phyloP scores from a whole-genome alignment of 768 basidiomycete species.

The Tephrocybe sp. region DNA sequence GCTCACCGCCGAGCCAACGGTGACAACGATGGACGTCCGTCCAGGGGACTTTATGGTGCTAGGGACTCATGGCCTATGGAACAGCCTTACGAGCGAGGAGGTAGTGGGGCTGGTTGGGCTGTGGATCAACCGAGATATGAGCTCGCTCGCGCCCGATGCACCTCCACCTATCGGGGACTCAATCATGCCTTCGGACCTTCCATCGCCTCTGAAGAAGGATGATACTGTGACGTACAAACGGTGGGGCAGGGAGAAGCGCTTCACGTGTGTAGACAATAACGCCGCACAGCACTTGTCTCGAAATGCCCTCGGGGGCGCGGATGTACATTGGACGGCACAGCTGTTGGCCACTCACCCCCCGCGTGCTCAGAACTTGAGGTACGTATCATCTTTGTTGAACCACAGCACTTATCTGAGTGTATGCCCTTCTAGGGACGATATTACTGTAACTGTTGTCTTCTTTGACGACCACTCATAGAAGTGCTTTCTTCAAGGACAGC shows the following conservation, averaged over 20 bases:
- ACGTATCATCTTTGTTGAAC: constrained; percentile 7
- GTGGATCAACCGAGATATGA: constrained; percentile 34
- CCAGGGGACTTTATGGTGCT: constrained; percentile 55
- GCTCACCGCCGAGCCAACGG: constrained; percentile 35
- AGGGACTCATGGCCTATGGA: constrained; percentile 53
- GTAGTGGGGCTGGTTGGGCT: constrained; percentile 52
- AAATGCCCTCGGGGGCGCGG: constrained; percentile 52
- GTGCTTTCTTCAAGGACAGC: no score
- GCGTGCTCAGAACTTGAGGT: constrained; percentile 35
- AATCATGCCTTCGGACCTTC: constrained; percentile 24
- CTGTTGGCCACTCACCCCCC: constrained; percentile 37
- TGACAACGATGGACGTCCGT: constrained; percentile 40
- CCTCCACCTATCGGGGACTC: background rate
- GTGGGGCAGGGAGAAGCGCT: constrained; percentile 38
- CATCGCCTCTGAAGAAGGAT: constrained; percentile 28
- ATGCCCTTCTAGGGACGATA: constrained; percentile 6
- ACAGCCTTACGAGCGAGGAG: constrained; percentile 53
- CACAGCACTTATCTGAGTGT: background rate
- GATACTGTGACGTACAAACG: constrained; percentile 34
- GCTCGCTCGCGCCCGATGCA: background rate
- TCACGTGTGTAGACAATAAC: constrained; percentile 41
- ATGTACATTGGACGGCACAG: constrained; percentile 36
- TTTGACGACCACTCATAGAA: background rate
- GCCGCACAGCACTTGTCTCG: constrained; percentile 45
- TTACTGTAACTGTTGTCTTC: constrained; percentile 11